phyloP scores from a whole-genome alignment of 2,329 filamentous ascomycete genomes.

The Mycosphaerelloides madeirae region DNA sequence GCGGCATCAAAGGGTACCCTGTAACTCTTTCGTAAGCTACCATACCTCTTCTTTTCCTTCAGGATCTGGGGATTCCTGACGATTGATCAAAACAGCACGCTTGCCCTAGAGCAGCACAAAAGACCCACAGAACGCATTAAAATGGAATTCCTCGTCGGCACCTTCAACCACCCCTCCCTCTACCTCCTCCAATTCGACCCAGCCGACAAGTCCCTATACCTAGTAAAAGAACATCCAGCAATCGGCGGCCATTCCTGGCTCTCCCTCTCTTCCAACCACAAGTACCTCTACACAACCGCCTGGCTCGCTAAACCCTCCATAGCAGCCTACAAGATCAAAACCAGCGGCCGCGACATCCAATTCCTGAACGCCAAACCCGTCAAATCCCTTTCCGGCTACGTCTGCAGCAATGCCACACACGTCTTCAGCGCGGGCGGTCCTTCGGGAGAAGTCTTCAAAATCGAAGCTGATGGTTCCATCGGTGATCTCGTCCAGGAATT shows the following conservation, averaged over 20 bases:
- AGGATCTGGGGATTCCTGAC: too few species aligned
- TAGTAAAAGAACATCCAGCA: conserved; percentile 27
- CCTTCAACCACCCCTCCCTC: conserved; percentile 30
- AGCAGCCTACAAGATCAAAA: conserved; percentile 27
- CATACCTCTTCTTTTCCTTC: background rate
- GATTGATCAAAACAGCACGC: background rate
- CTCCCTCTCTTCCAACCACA: conserved; percentile 26
- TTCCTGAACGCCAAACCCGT: conserved; percentile 32
- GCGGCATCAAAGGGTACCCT: conserved; percentile 5
- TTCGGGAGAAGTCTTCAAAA: conserved; percentile 31
- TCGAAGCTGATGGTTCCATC: conserved; percentile 27
- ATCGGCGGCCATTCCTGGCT: conserved; percentile 35
- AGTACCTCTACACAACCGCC: conserved; percentile 32
- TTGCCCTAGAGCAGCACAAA: background rate
- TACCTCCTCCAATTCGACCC: conserved; percentile 31
- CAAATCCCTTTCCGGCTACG: conserved; percentile 31
- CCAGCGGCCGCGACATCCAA: conserved; percentile 21
- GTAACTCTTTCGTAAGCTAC: conserved; percentile 1
- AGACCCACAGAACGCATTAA: background rate
- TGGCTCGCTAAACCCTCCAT: conserved; percentile 33
- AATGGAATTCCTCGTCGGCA: conserved; percentile 36
- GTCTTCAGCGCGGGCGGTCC: conserved; percentile 33
- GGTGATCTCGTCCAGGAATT: conserved; percentile 31
- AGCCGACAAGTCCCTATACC: conserved; percentile 12
- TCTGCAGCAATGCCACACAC: conserved; percentile 28